Conservation (phyloP, 2,329 filamentous ascomycete species). For the Plenodomus biglobosus region DNA sequence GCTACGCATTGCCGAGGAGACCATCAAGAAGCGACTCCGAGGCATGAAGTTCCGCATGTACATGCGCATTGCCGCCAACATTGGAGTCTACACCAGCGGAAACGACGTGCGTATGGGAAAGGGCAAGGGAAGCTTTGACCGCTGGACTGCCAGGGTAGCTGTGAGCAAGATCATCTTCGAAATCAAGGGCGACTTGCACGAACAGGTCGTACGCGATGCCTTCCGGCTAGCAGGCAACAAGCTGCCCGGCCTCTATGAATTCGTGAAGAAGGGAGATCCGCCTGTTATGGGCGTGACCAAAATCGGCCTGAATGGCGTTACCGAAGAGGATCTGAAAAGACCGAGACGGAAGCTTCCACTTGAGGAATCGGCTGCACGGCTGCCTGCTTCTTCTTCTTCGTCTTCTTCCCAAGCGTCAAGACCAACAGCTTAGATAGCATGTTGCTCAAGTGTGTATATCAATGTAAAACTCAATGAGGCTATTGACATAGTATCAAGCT, state of each 20-base stretch:
- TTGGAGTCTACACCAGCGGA: constrained; percentile 92
- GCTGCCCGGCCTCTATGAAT: constrained; percentile 87
- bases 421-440: constrained; percentile 14
- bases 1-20: constrained; percentile 88
- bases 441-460: constrained; percentile 3
- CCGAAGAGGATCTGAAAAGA: constrained; percentile 78
- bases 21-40: constrained; percentile 83
- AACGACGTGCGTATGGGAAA: constrained; percentile 99
- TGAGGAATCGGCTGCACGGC: constrained; percentile 63
- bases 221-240: constrained; percentile 94
- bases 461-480: constrained; percentile 1
- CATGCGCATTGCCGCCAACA: constrained; percentile 86
- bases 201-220: constrained; percentile 90
- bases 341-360: constrained; percentile 69
- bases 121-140: constrained; percentile 95
- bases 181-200: constrained; percentile 86
- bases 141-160: constrained; percentile 88
- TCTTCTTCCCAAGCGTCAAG: constrained; percentile 9
- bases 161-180: constrained; percentile 94
- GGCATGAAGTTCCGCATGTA: constrained; percentile 92
- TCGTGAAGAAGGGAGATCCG: constrained; percentile 88
- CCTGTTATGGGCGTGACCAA: constrained; percentile 93
- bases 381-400: constrained; percentile 56
- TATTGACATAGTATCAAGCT: not conserved
- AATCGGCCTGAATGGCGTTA: constrained; percentile 71